A percentile compares a stretch with the other conserved stretches of the same genome.
Conservation (phyloP, 2,329 filamentous ascomycete genomes). For the Meredithiella fracta region DNA sequence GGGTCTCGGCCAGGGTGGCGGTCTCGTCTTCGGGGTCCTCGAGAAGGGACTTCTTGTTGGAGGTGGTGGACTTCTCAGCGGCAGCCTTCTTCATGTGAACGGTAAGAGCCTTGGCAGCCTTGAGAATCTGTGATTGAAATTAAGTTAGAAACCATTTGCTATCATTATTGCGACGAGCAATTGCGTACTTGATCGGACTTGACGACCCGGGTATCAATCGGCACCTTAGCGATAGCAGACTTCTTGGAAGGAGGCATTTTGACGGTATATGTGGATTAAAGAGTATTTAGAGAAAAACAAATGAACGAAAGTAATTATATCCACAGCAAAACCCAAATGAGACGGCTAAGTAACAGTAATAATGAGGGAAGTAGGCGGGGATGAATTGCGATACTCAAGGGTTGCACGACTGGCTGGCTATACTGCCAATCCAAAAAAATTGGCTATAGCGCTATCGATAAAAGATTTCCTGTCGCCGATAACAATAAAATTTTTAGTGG, state of each 20-base stretch:
- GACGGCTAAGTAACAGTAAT: not conserved
- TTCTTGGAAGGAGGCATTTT: conserved; percentile 12
- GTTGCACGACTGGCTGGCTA: not conserved
- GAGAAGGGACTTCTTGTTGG: conserved; percentile 41
- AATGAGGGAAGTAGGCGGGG: conserved; percentile 1
- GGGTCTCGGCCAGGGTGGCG: conserved; percentile 27
- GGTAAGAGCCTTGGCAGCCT: conserved; percentile 46
- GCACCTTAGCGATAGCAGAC: conserved; percentile 9
- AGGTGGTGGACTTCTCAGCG: conserved; percentile 28
- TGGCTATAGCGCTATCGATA: conserved; percentile 9
- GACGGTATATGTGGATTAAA: not conserved
- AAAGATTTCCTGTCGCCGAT: conserved; percentile 14
- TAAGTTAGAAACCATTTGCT: not conserved
- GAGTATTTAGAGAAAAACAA: not conserved
- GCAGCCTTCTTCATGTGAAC: conserved; percentile 43
- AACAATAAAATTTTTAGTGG: conserved; percentile 14
- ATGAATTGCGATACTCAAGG: not conserved
- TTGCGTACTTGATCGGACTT: conserved; percentile 10
- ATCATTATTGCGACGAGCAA: not conserved
- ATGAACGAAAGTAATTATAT: not conserved
- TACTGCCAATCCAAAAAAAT: conserved; percentile 7
- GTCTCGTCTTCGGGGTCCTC: conserved; percentile 26
- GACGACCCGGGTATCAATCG: not conserved
- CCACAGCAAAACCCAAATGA: not conserved
- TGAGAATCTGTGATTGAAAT: conserved; percentile 31